Conservation (phyloP, 2,329 filamentous ascomycete species). For the Fusarium chuoi region DNA sequence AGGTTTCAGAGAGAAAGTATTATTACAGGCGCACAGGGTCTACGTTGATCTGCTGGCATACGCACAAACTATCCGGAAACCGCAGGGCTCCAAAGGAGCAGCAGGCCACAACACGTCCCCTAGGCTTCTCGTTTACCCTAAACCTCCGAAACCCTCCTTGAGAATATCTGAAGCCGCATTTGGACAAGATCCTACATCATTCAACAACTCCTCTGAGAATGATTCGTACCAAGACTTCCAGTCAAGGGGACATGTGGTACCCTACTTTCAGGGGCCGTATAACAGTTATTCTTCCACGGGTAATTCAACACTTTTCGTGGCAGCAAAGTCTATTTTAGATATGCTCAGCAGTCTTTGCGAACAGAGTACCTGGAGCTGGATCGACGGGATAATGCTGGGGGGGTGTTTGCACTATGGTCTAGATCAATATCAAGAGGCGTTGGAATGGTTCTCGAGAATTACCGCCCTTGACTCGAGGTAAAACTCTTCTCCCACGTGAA, state of each 20-base stretch:
- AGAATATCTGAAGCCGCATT: conserved; percentile 21
- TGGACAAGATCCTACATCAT: background rate
- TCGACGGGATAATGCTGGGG: conserved; percentile 90
- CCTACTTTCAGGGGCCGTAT: conserved; percentile 23
- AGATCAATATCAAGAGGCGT: conserved; percentile 81
- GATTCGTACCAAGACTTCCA: conserved; percentile 24
- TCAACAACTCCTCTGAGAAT: conserved; percentile 17
- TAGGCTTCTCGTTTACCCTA: conserved; percentile 66
- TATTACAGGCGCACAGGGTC: conserved; percentile 76
- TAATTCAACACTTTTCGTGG: conserved; percentile 54
- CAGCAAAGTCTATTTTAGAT: conserved; percentile 75
- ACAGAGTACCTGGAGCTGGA: conserved; percentile 86
- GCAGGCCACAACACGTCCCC: conserved; percentile 53
- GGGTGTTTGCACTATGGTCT: conserved; percentile 93
- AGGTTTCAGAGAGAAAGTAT: conserved; percentile 73
- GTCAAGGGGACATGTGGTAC: conserved; percentile 8
- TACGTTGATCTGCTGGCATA: conserved; percentile 77
- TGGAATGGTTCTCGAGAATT: conserved; percentile 78
- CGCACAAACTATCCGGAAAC: conserved; percentile 68
- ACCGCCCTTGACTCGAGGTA: conserved; percentile 66
- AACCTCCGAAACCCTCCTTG: conserved; percentile 54
- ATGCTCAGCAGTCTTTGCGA: conserved; percentile 80
- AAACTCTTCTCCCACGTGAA: conserved; percentile 44
- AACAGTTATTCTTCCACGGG: conserved; percentile 23
- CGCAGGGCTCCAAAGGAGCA: conserved; percentile 52